phyloP scores from a whole-genome alignment of 2,329 filamentous ascomycete genomes.

The Alternaria ventricosa region DNA sequence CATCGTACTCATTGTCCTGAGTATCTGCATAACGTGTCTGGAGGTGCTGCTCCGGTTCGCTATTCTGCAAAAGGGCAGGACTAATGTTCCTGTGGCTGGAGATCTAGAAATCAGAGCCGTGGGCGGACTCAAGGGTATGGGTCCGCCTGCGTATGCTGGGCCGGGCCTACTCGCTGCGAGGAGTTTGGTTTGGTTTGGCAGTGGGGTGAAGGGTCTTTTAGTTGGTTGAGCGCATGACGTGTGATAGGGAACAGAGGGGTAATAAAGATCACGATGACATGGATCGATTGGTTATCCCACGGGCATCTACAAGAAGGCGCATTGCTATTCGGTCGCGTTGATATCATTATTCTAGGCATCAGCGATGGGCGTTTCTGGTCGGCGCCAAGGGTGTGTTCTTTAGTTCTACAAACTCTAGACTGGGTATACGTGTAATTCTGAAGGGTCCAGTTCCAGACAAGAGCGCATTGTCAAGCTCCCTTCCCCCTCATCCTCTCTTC shows the following conservation, averaged over 20 bases:
- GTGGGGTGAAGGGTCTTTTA: constrained; percentile 26
- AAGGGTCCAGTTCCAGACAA: background rate
- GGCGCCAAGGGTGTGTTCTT: background rate
- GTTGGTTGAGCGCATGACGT: background rate
- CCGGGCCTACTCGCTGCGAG: constrained; percentile 37
- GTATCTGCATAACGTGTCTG: constrained; percentile 86
- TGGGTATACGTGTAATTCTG: background rate
- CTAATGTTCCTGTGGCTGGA: constrained; percentile 6
- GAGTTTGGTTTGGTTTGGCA: constrained; percentile 30
- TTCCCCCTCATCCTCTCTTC: background rate
- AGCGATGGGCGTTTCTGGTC: background rate
- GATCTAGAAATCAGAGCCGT: background rate
- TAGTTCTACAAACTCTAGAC: background rate
- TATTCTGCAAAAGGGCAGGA: constrained; percentile 40
- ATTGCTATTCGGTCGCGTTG: background rate
- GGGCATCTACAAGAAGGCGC: background rate
- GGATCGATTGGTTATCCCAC: background rate
- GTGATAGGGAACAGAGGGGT: background rate
- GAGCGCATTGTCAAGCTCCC: background rate
- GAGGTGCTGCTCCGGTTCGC: constrained; percentile 86
- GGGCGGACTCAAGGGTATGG: constrained; percentile 16
- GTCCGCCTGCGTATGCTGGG: constrained; percentile 29
- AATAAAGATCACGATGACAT: background rate
- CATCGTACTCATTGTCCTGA: constrained; percentile 89
- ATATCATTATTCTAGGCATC: background rate